Evolutionary conservation across 179 eudicot genomes (phyloP).

Genomic region (Spinacia oleracea): DNA sequence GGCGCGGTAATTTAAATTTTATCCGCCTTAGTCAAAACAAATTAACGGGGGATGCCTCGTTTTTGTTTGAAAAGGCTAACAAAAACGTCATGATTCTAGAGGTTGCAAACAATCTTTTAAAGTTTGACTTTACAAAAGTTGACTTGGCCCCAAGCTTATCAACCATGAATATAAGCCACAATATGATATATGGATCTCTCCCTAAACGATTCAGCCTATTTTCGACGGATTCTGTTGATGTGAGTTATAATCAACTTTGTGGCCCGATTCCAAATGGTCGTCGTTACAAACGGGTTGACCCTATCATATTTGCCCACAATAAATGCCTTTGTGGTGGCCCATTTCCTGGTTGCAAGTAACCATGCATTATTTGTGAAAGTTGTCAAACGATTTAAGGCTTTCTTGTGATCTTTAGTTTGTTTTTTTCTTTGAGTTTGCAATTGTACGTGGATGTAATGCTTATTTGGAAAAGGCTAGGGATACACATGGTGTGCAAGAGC

Average conservation of each 20-base stretch:
- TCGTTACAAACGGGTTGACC: slow-evolving; percentile 9
- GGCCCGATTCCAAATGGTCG: slow-evolving; percentile 27
- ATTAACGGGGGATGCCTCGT: slow-evolving; percentile 27
- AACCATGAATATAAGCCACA: slow-evolving; percentile 17
- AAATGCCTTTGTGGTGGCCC: slow-evolving; percentile 31
- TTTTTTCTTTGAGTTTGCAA: no score
- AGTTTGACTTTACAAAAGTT: slow-evolving; percentile 15
- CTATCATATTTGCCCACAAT: slow-evolving; percentile 22
- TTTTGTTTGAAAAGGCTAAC: slow-evolving; percentile 26
- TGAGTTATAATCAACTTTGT: no score
- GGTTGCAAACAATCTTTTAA: not conserved
- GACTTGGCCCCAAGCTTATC: slow-evolving; percentile 2
- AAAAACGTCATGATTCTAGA: not conserved
- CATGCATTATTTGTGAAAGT: not conserved
- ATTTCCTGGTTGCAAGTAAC: slow-evolving; percentile 26
- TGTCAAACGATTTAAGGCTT: slow-evolving; percentile 27
- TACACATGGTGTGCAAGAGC: no score
- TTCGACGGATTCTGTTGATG: slow-evolving; percentile 4
- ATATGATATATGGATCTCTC: slow-evolving; percentile 29
- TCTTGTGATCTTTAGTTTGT: slow-evolving; percentile 3
- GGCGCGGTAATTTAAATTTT: not conserved
- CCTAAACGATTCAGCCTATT: slow-evolving; percentile 1
- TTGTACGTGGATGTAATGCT: no score
- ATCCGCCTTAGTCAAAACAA: slow-evolving; percentile 10
- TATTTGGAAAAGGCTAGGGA: no score